Percentiles rank a stretch among this genome's conserved stretches.
Conservation (phyloP, 1,284 basidiomycete genomes). For the Takashimella tepidaria region DNA sequence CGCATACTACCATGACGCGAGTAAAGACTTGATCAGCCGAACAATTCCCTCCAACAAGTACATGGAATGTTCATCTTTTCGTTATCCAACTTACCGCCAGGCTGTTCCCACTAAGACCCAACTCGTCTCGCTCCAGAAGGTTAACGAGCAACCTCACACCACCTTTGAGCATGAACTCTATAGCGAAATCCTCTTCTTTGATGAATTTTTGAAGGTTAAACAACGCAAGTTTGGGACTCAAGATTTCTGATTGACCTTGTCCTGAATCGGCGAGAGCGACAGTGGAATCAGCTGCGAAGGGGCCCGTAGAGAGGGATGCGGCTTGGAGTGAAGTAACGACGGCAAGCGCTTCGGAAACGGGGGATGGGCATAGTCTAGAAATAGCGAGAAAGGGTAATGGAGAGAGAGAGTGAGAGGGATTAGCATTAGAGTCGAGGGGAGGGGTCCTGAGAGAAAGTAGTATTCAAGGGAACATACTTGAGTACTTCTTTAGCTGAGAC, state of each 20-base stretch:
- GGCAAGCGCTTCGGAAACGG: constrained; percentile 36
- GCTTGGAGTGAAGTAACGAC: constrained; percentile 35
- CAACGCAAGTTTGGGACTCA: constrained; percentile 47
- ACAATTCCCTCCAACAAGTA: too few species aligned
- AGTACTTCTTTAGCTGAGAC: constrained; percentile 72
- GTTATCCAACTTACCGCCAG: constrained; percentile 58
- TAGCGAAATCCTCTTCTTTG: constrained; percentile 81
- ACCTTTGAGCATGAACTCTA: constrained; percentile 69
- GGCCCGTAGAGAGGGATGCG: constrained; percentile 1
- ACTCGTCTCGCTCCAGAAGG: constrained; percentile 57
- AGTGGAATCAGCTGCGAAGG: background rate
- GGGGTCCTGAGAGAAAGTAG: too few species aligned
- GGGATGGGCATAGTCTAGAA: constrained; percentile 10
- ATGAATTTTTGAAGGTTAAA: constrained; percentile 79
- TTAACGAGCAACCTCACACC: constrained; percentile 71
- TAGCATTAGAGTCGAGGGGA: too few species aligned
- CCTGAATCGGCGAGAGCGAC: background rate
- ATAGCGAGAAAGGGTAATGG: constrained; percentile 1
- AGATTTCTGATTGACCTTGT: constrained; percentile 18
- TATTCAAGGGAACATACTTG: constrained; percentile 56
- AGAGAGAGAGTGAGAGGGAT: too few species aligned
- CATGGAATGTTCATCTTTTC: background rate
- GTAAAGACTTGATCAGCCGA: background rate
- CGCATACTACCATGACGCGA: constrained; percentile 32
- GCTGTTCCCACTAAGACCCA: constrained; percentile 64